phyloP scores from a whole-genome alignment of 139 green algal species.

The Asterochloris erici region DNA sequence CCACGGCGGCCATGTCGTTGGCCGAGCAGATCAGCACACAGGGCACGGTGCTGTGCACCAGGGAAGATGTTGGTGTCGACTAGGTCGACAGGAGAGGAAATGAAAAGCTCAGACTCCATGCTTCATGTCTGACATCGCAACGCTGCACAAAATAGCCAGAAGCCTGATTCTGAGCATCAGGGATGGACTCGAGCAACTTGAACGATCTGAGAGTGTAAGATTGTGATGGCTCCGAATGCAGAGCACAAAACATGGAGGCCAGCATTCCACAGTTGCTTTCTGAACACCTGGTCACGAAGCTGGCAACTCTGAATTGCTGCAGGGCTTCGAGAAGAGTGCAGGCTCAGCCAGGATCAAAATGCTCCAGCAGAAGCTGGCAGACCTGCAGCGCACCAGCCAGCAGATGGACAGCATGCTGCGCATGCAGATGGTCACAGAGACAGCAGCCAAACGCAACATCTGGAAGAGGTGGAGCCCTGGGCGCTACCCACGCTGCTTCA shows the following conservation, averaged over 20 bases:
- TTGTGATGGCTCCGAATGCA: not conserved
- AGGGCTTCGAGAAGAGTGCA: not conserved
- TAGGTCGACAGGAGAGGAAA: not conserved
- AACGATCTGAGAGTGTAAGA: slow-evolving; percentile 41
- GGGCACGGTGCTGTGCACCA: not conserved
- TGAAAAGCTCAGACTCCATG: not conserved
- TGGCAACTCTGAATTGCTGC: not conserved
- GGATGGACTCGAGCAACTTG: slow-evolving; percentile 64
- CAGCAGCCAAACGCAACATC: slow-evolving; percentile 51
- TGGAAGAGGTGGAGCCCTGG: slow-evolving; percentile 61
- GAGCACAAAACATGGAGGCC: not conserved
- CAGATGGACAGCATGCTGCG: slow-evolving; percentile 81
- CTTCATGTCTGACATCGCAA: slow-evolving; percentile 64
- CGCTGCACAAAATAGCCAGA: slow-evolving; percentile 56
- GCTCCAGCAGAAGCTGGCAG: slow-evolving; percentile 49
- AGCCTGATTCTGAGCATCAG: slow-evolving; percentile 54
- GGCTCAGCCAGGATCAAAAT: not conserved
- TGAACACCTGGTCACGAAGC: not conserved
- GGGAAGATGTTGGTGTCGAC: not conserved
- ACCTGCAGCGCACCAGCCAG: slow-evolving; percentile 58
- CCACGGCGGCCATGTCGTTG: not conserved
- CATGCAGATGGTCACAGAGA: slow-evolving; percentile 73
- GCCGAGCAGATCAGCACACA: too few relatives aligned
- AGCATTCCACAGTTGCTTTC: not conserved
- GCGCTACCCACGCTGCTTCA: not conserved